These are phyloP conservation scores for Thraustotheca clavata DNA, from an alignment of 352 stramenopile species.

Conservation along the genomic window DNA sequence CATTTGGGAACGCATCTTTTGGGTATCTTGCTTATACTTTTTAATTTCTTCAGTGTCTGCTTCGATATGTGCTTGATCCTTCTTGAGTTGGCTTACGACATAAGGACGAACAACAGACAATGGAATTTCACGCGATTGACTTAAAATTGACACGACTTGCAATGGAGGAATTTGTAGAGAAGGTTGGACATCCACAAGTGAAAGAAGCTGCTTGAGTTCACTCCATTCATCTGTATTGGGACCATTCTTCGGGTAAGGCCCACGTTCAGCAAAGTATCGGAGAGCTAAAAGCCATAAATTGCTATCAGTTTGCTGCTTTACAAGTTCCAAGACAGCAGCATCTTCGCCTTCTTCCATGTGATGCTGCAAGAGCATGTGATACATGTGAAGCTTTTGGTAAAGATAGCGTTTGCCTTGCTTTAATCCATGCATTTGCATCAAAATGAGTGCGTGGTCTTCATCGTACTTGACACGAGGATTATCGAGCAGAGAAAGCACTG, in stretches of 20 bases:
- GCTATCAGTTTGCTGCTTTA: slow-evolving; percentile 84
- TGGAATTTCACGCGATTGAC: slow-evolving; percentile 68
- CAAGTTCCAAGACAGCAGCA: slow-evolving; percentile 81
- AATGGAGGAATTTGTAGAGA: slow-evolving; percentile 71
- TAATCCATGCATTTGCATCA: slow-evolving; percentile 88
- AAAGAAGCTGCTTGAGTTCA: slow-evolving; percentile 68
- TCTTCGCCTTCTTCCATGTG: slow-evolving; percentile 90
- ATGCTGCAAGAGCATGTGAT: slow-evolving; percentile 91
- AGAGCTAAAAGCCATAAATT: slow-evolving; percentile 87
- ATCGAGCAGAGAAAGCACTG: slow-evolving; percentile 82
- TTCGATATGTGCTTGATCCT: slow-evolving; percentile 74
- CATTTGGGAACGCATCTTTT: slow-evolving; percentile 89
- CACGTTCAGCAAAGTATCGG: slow-evolving; percentile 84
- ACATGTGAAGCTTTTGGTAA: slow-evolving; percentile 92
- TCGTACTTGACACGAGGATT: slow-evolving; percentile 88
- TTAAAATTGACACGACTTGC: slow-evolving; percentile 79
- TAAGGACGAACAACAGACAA: slow-evolving; percentile 80
- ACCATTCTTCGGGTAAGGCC: slow-evolving; percentile 54
- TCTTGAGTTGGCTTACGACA: slow-evolving; percentile 72
- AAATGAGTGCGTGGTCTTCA: slow-evolving; percentile 88
- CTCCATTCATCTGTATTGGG: slow-evolving; percentile 56
- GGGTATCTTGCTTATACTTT: slow-evolving; percentile 76
- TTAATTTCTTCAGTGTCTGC: slow-evolving; percentile 83
- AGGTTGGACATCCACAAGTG: slow-evolving; percentile 56
- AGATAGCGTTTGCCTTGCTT: slow-evolving; percentile 90